Evolutionary conservation across 2,329 filamentous ascomycete genomes (phyloP).

Genomic region (Cryphonectria carpinicola): DNA sequence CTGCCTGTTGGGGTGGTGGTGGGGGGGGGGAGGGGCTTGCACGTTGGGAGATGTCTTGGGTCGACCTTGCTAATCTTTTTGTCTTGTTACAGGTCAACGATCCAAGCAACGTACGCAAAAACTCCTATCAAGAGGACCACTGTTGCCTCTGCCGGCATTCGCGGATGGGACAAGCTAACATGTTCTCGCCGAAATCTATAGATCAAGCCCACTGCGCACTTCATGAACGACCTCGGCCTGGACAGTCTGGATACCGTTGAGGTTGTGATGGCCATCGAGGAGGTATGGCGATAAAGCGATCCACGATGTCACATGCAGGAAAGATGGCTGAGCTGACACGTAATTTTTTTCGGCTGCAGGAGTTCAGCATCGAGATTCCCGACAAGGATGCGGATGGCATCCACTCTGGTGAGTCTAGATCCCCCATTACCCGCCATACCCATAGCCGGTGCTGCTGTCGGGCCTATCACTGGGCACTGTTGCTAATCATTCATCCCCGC

Average conservation of each 20-base stretch:
- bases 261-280: constrained; percentile 99
- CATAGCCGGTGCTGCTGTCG: not conserved
- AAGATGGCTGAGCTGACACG: constrained; percentile 3
- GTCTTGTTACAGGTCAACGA: constrained; percentile 65
- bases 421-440: not conserved
- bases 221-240: constrained; percentile 94
- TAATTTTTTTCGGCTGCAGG: constrained; percentile 36
- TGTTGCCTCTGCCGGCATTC: not conserved
- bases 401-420: constrained; percentile 76
- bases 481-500: constrained; percentile 6
- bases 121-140: not conserved
- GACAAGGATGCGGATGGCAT: constrained; percentile 96
- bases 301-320: constrained; percentile 21
- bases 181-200: constrained; percentile 42
- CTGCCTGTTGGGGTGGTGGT: not conserved
- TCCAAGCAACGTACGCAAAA: constrained; percentile 59
- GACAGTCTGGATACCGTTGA: constrained; percentile 98
- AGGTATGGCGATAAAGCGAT: constrained; percentile 58
- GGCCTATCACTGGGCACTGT: too few relatives aligned
- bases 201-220: constrained; percentile 86
- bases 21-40: too few relatives aligned
- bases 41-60: not conserved
- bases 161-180: constrained; percentile 5
- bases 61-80: constrained; percentile 30
- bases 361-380: constrained; percentile 91